A percentile compares a stretch with the other conserved stretches of the same genome.
phyloP scores from a whole-genome alignment of 208 protist genomes.

The Porcisia deanei region DNA sequence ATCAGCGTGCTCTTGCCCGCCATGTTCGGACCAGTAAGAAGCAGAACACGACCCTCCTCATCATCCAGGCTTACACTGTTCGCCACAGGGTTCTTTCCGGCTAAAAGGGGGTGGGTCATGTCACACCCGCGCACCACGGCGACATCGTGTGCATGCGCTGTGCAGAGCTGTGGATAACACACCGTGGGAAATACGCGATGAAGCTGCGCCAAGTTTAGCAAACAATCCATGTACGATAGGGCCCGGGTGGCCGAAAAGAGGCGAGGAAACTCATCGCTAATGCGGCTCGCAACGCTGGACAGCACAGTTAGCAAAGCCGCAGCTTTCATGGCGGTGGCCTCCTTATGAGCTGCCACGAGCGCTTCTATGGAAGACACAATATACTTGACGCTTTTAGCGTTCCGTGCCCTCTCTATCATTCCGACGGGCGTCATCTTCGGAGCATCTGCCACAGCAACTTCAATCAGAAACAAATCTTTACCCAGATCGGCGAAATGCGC shows the following conservation, averaged over 20 bases:
- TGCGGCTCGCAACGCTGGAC: slow-evolving; percentile 53
- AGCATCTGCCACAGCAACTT: slow-evolving; percentile 59
- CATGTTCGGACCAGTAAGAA: slow-evolving; percentile 99
- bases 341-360: slow-evolving; percentile 60
- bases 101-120: slow-evolving; percentile 43
- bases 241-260: slow-evolving; percentile 61
- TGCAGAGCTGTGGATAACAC: slow-evolving; percentile 32
- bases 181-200: slow-evolving; percentile 24
- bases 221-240: slow-evolving; percentile 84
- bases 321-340: slow-evolving; percentile 53
- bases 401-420: slow-evolving; percentile 72
- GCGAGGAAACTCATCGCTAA: slow-evolving; percentile 67
- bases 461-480: slow-evolving; percentile 85
- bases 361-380: slow-evolving; percentile 41
- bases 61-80: slow-evolving; percentile 82
- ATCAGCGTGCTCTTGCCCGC: slow-evolving; percentile 98
- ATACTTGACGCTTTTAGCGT: slow-evolving; percentile 75
- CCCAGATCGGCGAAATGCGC: slow-evolving; percentile 73
- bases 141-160: neutral
- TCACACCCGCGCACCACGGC: slow-evolving; percentile 28
- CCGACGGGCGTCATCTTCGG: slow-evolving; percentile 51
- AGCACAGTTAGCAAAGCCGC: slow-evolving; percentile 70
- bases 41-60: slow-evolving; percentile 73
- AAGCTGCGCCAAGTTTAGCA: slow-evolving; percentile 63
- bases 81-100: slow-evolving; percentile 46